Base-by-base conservation (phyloP, 2,329 filamentous ascomycete genomes). In the Neofusicoccum ribis region DNA sequence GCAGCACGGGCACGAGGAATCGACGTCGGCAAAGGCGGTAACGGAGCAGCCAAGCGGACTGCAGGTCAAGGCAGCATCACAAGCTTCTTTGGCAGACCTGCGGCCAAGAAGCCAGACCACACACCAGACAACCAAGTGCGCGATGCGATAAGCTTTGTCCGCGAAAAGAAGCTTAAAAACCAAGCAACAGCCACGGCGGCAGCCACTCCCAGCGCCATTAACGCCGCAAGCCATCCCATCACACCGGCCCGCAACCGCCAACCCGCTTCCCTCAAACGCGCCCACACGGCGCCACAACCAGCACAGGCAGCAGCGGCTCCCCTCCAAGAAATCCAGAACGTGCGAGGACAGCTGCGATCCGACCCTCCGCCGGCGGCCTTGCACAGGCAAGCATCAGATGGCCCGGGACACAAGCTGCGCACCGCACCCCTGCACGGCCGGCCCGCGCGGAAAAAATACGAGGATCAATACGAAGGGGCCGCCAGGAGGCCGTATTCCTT, bases 21-120 rank as follows among this genome's bases (percentile, higher is more conserved):
- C 31, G 64, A 43, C 17, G 43, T 52, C 14, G 17, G n/a, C 23
- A 41, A 36, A 20, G 34, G 51, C 15, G 41, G 41, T 47, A 20
- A 34, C 11, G n/a, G 8, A 14, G 37, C 59, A 14, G 34, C 56
- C 58, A 7, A 36, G 34, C 39, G 76, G 70, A 76, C 72, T 23
- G 76, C 80, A 67, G 81, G 79, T 1, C 84, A 87, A 71, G 82
- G 81, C 31, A 82, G 75, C 56, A 84, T 88, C 51, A 80, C 81
- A 3, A 81, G 73, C 65, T 87, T 86, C 73, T 86, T 86, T 69
- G 74, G 74, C 15, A 75, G 74, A 68, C 71, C 75, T 23, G 65
- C 59, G 1, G 67, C 69, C 36, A 69, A 67, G 5, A 31, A 69
- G 4, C 67, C 70, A 9, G 69, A 68, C 23, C 65, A 67, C 8